Conservation (phyloP, 352 stramenopile species). For the Lagenidium sp. region DNA sequence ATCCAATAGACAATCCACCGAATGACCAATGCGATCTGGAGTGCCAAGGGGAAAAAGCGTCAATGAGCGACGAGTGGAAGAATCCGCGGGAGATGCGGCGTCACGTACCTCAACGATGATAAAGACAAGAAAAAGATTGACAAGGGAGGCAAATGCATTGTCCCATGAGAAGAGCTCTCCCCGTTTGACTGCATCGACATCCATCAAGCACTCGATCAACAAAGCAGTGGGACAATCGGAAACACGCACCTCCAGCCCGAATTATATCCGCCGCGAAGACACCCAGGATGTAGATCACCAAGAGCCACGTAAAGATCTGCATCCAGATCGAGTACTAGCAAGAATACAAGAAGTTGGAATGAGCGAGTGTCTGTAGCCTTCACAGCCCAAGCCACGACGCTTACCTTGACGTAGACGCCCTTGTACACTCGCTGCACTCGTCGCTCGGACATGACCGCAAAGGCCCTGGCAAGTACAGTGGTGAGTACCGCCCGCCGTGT, state of each 20-base stretch:
- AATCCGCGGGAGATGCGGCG: no score
- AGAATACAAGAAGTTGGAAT: background rate
- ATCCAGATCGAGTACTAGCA: constrained; percentile 35
- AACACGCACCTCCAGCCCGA: constrained; percentile 14
- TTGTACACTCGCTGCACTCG: constrained; percentile 40
- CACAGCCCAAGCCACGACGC: no score
- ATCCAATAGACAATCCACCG: constrained; percentile 84
- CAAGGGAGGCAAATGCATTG: background rate
- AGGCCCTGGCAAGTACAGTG: no score
- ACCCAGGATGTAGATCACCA: constrained; percentile 43
- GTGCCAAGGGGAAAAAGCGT: background rate
- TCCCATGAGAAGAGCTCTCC: background rate
- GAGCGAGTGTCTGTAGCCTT: background rate
- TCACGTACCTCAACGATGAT: constrained; percentile 8
- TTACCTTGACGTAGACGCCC: constrained; percentile 44
- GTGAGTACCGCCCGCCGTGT: no score
- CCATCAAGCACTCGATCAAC: no score
- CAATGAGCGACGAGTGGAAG: no score
- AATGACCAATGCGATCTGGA: constrained; percentile 50
- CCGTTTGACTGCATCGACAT: background rate
- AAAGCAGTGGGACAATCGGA: no score
- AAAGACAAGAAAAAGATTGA: constrained; percentile 3
- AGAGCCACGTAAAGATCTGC: constrained; percentile 39
- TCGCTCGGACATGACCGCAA: constrained; percentile 46
- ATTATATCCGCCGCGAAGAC: constrained; percentile 24